Evolutionary conservation across 371 early-diverging fungal species (phyloP), one percentile per base, ranked within the genome.

Genomic region (Dichotomocladium elegans): DNA sequence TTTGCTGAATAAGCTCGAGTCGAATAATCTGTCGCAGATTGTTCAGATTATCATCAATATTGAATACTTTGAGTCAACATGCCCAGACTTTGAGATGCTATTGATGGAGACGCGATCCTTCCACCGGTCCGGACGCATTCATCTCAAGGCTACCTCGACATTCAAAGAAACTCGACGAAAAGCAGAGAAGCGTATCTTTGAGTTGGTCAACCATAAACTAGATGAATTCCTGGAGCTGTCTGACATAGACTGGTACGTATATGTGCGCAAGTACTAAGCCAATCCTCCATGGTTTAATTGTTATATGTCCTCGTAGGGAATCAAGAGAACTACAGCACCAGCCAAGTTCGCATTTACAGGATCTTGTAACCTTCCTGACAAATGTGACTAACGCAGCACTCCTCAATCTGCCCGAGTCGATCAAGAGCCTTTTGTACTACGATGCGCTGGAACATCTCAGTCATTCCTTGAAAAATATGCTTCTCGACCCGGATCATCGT

Each of bases 11-110:
- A 86, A 87, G 51, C 70, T 92, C 5, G 72, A 77, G 50, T 80
- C 80, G 0, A 80, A 79, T 43, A 87, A 85, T 41, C 61, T 93
- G 17, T 82, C 88, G 0, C 85, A 87, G 55, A 89, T 88, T 41
- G 82, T 89, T 8, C 95, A 94, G 60, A 88, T 92, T 28, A 82
- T 89, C 33, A 80, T 88, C 64, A 91, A 94, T 58, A 70, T 89
- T 17, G 92, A 91, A 49, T 90, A 81, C 48, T 87, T 90, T 60
- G 85, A 86, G 53, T 65, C 78, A n/a, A 87, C 87, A 0, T 89
- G 89, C 42, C 74, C 68, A 0, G 90, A 92, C 55, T 88, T 93
- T 67, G 93, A 93, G 68, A 76, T 81, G 57, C 51, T 90, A 9
- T 54, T 94, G 33, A 79, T 81, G 66, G 87, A 90, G 47, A 77